Evolutionary conservation across 345 rosid species (phyloP).

Genomic region (Orychophragmus violaceus): DNA sequence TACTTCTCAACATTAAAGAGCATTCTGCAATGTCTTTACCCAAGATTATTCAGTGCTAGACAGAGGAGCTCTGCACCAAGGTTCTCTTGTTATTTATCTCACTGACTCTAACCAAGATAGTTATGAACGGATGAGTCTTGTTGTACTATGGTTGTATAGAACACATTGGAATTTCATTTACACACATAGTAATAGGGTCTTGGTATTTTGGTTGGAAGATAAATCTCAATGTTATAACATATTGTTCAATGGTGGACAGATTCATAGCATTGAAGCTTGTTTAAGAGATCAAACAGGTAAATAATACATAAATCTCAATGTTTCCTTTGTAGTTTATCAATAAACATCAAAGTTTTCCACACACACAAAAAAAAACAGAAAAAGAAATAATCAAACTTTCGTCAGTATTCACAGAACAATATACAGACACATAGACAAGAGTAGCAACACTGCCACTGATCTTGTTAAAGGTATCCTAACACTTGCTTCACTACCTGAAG

Average conservation of each 20-base stretch:
- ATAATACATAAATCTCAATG: constrained; percentile 15
- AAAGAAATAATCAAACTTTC: constrained; percentile 1
- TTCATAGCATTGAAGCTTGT: neutral
- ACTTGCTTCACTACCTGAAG: constrained; percentile 13
- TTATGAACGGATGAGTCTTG: neutral
- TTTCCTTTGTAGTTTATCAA: constrained; percentile 5
- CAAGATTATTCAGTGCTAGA: too few relatives aligned
- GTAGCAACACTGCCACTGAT: constrained; percentile 7
- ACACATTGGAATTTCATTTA: neutral
- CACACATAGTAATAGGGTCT: neutral
- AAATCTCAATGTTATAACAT: too few relatives aligned
- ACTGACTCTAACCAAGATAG: neutral
- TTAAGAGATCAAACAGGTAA: constrained; percentile 24
- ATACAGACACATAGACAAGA: constrained; percentile 23
- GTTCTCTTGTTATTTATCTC: neutral
- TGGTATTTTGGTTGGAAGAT: neutral
- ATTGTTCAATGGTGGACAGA: neutral
- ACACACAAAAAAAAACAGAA: neutral
- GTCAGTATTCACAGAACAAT: constrained; percentile 27
- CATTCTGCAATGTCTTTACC: neutral
- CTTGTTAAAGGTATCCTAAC: neutral
- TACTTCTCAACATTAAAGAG: neutral
- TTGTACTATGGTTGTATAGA: neutral
- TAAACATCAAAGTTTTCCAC: constrained; percentile 16
- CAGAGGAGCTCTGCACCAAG: neutral